A percentile compares a stretch with the other conserved stretches of the same genome.
Evolutionary conservation across 2,329 filamentous ascomycete species (phyloP).

Genomic region (Trichoderma endophyticum): DNA sequence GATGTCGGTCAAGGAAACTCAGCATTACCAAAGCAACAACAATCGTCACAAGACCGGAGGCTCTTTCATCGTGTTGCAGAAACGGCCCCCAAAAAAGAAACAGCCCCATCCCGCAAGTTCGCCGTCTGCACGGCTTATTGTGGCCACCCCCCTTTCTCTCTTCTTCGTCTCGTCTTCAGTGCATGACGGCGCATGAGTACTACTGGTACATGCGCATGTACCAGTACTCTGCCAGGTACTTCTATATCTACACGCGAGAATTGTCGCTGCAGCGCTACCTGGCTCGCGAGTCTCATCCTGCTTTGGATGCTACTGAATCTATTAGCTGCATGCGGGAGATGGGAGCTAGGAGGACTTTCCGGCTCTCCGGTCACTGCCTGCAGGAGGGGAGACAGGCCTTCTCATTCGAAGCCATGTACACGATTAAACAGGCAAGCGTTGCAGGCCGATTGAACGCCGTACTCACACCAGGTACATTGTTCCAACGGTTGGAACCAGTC

Average conservation of each 20-base stretch:
- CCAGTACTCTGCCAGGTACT: not conserved
- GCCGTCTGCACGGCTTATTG: not conserved
- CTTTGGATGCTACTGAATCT: not conserved
- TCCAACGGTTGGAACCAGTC: not conserved
- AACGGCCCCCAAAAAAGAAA: slow-evolving; percentile 6
- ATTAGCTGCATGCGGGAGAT: slow-evolving; percentile 16
- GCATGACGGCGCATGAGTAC: not conserved
- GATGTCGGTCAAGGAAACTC: slow-evolving; percentile 4
- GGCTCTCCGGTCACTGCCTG: slow-evolving; percentile 13
- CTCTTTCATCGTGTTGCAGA: not conserved
- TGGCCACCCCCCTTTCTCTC: not conserved
- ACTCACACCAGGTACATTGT: not conserved
- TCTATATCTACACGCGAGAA: not conserved
- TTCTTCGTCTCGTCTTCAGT: not conserved
- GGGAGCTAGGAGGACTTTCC: slow-evolving; percentile 13
- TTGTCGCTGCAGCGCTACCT: not conserved
- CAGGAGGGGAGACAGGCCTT: not conserved
- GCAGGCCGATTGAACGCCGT: not conserved
- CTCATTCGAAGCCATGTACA: not conserved
- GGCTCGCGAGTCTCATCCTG: not conserved
- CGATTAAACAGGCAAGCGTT: not conserved
- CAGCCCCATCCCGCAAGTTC: not conserved
- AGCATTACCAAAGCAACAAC: not conserved
- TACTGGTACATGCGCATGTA: not conserved
- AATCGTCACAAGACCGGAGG: not conserved